These are phyloP conservation scores for Gaeumannomyces tritici DNA, from an alignment of 2,329 filamentous ascomycete species.

Conservation along the genomic window DNA sequence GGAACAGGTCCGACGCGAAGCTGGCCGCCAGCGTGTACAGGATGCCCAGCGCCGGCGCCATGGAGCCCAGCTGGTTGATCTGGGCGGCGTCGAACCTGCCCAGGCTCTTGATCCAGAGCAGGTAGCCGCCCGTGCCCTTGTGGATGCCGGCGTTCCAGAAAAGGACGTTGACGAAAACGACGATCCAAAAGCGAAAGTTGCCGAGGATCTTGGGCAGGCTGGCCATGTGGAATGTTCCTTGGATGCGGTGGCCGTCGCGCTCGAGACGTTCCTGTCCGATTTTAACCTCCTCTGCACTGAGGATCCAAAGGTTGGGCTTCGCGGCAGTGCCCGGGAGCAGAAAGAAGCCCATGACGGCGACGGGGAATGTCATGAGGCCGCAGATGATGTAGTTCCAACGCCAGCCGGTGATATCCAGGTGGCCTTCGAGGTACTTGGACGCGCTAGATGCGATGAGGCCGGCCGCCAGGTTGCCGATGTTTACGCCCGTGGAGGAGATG, in stretches of 20 bases:
- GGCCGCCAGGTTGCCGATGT: not conserved
- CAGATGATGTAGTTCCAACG: conserved; percentile 19
- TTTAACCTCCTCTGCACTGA: conserved; percentile 19
- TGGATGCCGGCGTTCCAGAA: conserved; percentile 7
- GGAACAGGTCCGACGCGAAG: not conserved
- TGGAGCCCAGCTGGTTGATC: conserved; percentile 9
- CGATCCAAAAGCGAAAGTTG: conserved; percentile 8
- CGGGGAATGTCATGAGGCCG: conserved; percentile 38
- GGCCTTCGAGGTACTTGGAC: conserved; percentile 6
- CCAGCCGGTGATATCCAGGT: conserved; percentile 5
- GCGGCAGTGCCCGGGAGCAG: conserved; percentile 27
- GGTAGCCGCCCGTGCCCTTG: conserved; percentile 6
- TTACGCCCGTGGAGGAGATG: not conserved
- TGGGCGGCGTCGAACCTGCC: conserved; percentile 4
- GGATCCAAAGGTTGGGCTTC: conserved; percentile 21
- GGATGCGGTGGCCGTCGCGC: conserved; percentile 2
- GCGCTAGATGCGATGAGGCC: not conserved
- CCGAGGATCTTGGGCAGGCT: conserved; percentile 3
- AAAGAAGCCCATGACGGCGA: conserved; percentile 36
- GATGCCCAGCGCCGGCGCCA: conserved; percentile 8
- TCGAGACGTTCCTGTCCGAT: conserved; percentile 21
- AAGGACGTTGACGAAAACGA: conserved; percentile 9
- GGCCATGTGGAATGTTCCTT: conserved; percentile 5
- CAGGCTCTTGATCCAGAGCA: conserved; percentile 8
- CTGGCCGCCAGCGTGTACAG: conserved; percentile 6